A percentile compares a stretch with the other conserved stretches of the same genome.
Conservation (phyloP, 345 rosid genomes). For the Alliaria petiolata region DNA sequence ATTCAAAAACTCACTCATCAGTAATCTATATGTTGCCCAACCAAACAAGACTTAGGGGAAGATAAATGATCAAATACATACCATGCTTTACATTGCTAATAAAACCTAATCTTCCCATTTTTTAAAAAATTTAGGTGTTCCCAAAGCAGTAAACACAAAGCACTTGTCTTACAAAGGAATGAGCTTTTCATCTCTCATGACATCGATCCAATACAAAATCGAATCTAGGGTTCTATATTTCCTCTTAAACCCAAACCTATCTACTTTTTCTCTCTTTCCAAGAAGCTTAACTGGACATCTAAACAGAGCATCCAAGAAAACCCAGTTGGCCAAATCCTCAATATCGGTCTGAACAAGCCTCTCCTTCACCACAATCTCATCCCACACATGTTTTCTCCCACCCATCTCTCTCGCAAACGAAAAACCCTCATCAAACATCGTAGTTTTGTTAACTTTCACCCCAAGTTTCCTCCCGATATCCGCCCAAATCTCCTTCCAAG, state of each 20-base stretch:
- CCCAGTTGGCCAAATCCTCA: conserved; percentile 84
- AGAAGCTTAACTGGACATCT: conserved; percentile 67
- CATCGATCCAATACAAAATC: conserved; percentile 68
- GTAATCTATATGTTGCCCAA: not conserved
- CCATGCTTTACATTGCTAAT: conserved; percentile 8
- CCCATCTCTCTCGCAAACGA: conserved; percentile 47
- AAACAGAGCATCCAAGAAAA: conserved; percentile 64
- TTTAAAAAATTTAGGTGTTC: not conserved
- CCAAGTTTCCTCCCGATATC: conserved; percentile 56
- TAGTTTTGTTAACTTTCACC: conserved; percentile 35
- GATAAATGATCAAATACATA: not conserved
- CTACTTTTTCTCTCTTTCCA: conserved; percentile 64
- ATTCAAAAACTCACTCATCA: not conserved
- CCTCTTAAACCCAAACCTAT: conserved; percentile 57
- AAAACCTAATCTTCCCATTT: not conserved
- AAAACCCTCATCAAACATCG: conserved; percentile 46
- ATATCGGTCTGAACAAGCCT: conserved; percentile 47
- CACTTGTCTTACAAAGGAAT: conserved; percentile 38
- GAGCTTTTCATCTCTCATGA: conserved; percentile 61
- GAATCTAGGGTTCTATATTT: conserved; percentile 59
- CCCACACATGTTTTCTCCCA: conserved; percentile 55
- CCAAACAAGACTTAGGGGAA: not conserved
- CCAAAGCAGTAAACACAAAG: not conserved
- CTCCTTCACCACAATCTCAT: conserved; percentile 54
- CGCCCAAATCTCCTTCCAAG: conserved; percentile 88